phyloP scores from a whole-genome alignment of 768 basidiomycete species.

The Trametes cingulata region DNA sequence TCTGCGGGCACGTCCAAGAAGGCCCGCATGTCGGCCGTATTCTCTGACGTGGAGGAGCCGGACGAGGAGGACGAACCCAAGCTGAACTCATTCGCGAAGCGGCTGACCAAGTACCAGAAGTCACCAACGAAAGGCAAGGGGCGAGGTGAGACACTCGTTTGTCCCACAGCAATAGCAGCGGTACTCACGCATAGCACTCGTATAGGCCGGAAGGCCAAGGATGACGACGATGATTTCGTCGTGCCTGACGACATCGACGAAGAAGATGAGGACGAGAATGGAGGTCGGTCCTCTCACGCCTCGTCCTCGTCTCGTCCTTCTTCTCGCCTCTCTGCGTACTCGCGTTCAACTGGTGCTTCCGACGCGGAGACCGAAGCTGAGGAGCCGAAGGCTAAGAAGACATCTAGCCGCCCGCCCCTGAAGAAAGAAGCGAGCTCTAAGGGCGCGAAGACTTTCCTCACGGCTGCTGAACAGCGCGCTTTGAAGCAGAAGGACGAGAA shows the following conservation, averaged over 20 bases:
- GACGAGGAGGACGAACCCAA: conserved; percentile 44
- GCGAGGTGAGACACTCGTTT: conserved; percentile 39
- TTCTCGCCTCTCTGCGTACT: conserved; percentile 35
- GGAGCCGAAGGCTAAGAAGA: conserved; percentile 39
- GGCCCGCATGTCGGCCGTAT: conserved; percentile 51
- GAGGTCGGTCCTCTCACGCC: conserved; percentile 50
- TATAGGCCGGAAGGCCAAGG: conserved; percentile 45
- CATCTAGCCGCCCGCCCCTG: conserved; percentile 36
- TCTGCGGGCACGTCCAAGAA: conserved; percentile 56
- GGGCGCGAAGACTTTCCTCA: conserved; percentile 57
- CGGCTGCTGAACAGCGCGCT: conserved; percentile 77
- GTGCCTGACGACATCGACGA: conserved; percentile 65
- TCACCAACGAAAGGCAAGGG: conserved; percentile 48
- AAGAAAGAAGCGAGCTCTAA: conserved; percentile 35
- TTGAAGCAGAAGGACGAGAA: conserved; percentile 82
- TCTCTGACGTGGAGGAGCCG: conserved; percentile 49
- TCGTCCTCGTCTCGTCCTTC: conserved; percentile 43
- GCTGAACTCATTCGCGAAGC: conserved; percentile 52
- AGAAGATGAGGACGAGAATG: conserved; percentile 36
- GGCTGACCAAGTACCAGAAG: conserved; percentile 66
- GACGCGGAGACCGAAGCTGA: conserved; percentile 39
- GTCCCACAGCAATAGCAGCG: background rate
- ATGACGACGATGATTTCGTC: conserved; percentile 75
- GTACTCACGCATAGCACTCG: background rate
- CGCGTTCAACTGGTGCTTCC: conserved; percentile 27